Conservation (phyloP, 2,329 filamentous ascomycete genomes). For the Exophiala sideris region DNA sequence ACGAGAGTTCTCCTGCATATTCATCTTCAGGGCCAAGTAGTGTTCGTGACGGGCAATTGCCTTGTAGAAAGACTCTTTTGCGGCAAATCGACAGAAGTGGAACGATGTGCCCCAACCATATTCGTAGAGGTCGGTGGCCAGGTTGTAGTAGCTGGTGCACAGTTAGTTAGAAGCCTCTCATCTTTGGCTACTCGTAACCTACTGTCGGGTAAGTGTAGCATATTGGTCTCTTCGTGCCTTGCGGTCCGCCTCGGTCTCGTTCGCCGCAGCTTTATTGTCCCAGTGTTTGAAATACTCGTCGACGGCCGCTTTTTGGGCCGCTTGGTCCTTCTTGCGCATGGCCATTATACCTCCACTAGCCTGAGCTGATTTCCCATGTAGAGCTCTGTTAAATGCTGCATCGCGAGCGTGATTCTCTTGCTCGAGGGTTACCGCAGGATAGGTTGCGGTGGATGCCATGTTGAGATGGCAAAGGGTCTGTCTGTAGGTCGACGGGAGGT, state of each 20-base stretch:
- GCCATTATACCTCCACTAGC: conserved; percentile 71
- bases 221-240: conserved; percentile 84
- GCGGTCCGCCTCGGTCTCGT: conserved; percentile 79
- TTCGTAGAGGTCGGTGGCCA: conserved; percentile 94
- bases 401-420: conserved; percentile 78
- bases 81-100: conserved; percentile 93
- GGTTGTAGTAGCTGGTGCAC: conserved; percentile 77
- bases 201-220: conserved; percentile 89
- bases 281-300: conserved; percentile 97
- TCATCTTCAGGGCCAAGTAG: conserved; percentile 88
- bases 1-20: conserved; percentile 78
- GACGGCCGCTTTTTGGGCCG: conserved; percentile 74
- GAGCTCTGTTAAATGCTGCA: conserved; percentile 83
- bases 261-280: conserved; percentile 75
- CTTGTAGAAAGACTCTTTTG: conserved; percentile 81
- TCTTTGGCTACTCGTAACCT: conserved; percentile 43
- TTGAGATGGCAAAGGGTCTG: conserved; percentile 27
- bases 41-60: conserved; percentile 96
- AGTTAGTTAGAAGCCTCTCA: conserved; percentile 17
- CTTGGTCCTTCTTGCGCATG: conserved; percentile 75
- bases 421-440: conserved; percentile 56
- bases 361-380: conserved; percentile 73
- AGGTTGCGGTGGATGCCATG: conserved; percentile 48
- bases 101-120: conserved; percentile 96
- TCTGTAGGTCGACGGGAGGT: neutral